These are phyloP conservation scores for Kwoniella bestiolae DNA, from an alignment of 768 basidiomycete genomes.

Conservation along the genomic window DNA sequence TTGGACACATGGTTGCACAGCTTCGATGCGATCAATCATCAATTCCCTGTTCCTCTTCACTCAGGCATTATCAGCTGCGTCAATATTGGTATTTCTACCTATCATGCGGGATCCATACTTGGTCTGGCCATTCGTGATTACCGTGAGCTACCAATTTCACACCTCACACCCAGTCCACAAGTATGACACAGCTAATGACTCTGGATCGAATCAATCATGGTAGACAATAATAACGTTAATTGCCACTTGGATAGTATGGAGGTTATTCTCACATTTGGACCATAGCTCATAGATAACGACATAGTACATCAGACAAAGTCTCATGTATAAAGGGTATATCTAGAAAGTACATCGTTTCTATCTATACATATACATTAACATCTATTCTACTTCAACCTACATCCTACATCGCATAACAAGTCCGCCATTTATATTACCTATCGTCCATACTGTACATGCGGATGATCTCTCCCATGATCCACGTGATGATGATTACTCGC, in stretches of 20 bases:
- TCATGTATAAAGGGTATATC: too few relatives aligned
- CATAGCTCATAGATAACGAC: too few relatives aligned
- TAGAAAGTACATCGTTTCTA: not conserved
- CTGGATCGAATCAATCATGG: not conserved
- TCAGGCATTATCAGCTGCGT: conserved; percentile 44
- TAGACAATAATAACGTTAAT: conserved; percentile 20
- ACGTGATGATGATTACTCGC: not conserved
- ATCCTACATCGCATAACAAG: not conserved
- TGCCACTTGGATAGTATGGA: conserved; percentile 26
- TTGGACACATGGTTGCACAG: not conserved
- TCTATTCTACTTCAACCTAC: too few relatives aligned
- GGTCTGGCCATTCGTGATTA: conserved; percentile 41
- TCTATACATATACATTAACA: not conserved
- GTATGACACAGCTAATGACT: not conserved
- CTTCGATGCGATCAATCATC: conserved; percentile 35
- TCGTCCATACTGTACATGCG: conserved; percentile 2
- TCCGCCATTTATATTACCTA: not conserved
- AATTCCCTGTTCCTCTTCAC: conserved; percentile 49
- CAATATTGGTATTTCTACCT: conserved; percentile 36
- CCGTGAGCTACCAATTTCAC: conserved; percentile 14
- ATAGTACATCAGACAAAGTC: too few relatives aligned
- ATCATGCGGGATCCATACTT: conserved; percentile 49
- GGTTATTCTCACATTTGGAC: conserved; percentile 28
- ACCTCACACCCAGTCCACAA: too few relatives aligned
- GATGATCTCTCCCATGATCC: conserved; percentile 10